These are phyloP conservation scores for Pseudoscleropodium purum DNA, from an alignment of 225 moss, liverwort and hornwort genomes.

Conservation along the genomic window DNA sequence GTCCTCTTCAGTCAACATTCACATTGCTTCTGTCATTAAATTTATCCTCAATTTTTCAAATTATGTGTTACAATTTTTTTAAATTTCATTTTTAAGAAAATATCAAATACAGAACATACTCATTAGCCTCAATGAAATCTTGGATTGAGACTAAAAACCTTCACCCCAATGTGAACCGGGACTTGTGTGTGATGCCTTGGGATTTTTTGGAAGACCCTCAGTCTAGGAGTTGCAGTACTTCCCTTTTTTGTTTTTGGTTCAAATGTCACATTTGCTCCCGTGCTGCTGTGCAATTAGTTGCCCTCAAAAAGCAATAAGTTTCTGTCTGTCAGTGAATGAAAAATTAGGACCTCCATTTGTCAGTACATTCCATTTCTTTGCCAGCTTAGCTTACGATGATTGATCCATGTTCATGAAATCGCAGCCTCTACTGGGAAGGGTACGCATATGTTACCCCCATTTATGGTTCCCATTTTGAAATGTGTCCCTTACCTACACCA, in stretches of 20 bases:
- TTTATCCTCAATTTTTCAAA: neutral
- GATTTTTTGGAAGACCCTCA: neutral
- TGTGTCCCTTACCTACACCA: neutral
- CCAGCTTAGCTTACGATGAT: neutral
- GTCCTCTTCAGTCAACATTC: neutral
- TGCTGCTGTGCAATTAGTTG: neutral
- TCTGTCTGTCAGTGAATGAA: neutral
- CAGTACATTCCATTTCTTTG: neutral
- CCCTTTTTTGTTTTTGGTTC: neutral
- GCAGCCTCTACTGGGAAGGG: neutral
- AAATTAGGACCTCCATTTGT: neutral
- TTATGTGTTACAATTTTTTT: neutral
- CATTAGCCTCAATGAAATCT: neutral
- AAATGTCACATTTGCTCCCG: neutral
- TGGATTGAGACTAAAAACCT: neutral
- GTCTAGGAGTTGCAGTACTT: neutral
- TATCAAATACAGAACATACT: neutral
- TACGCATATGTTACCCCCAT: neutral
- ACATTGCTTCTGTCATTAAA: neutral
- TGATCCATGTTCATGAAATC: neutral
- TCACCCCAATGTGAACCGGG: neutral
- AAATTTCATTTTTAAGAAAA: neutral
- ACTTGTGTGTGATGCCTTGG: neutral
- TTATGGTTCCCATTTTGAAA: neutral
- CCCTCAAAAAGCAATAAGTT: neutral